These are phyloP conservation scores for Candolleomyces eurysporus DNA, from an alignment of 768 basidiomycete species.

Conservation along the genomic window DNA sequence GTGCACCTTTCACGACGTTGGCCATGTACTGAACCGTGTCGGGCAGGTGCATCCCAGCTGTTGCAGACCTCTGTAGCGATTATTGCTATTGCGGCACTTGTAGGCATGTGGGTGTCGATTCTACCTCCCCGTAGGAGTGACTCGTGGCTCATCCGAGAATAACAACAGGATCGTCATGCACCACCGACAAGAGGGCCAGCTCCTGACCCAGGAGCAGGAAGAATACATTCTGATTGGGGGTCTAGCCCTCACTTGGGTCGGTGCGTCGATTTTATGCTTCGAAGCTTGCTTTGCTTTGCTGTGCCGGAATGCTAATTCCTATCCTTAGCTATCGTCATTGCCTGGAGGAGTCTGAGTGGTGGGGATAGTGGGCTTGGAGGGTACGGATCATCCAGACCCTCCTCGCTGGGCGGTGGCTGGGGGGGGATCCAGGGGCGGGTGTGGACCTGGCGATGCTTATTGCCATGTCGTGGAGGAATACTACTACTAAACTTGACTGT, in stretches of 20 bases:
- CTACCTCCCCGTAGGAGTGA: too few species aligned
- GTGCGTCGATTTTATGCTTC: constrained; percentile 30
- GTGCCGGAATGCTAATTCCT: not conserved
- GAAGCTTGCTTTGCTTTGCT: not conserved
- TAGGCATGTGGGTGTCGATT: constrained; percentile 54
- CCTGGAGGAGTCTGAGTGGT: constrained; percentile 1
- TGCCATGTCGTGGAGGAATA: constrained; percentile 9
- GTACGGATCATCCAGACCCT: too few species aligned
- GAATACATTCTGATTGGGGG: constrained; percentile 71
- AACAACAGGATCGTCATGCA: constrained; percentile 63
- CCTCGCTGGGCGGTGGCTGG: too few species aligned
- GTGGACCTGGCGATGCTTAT: not conserved
- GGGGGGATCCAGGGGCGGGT: not conserved
- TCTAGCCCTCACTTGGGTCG: constrained; percentile 74
- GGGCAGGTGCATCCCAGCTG: constrained; percentile 58
- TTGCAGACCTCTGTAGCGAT: constrained; percentile 75
- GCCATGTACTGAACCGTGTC: not conserved
- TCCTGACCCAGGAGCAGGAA: constrained; percentile 70
- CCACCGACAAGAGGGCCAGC: constrained; percentile 56
- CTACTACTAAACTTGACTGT: not conserved
- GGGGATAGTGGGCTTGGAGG: not conserved
- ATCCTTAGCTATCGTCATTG: constrained; percentile 1
- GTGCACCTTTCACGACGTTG: not conserved
- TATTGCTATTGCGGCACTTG: constrained; percentile 61
- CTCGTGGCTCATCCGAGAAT: not conserved